A percentile compares a stretch with the other conserved stretches of the same genome.
Conservation (phyloP, 257 asterid genomes). For the Striga asiatica region DNA sequence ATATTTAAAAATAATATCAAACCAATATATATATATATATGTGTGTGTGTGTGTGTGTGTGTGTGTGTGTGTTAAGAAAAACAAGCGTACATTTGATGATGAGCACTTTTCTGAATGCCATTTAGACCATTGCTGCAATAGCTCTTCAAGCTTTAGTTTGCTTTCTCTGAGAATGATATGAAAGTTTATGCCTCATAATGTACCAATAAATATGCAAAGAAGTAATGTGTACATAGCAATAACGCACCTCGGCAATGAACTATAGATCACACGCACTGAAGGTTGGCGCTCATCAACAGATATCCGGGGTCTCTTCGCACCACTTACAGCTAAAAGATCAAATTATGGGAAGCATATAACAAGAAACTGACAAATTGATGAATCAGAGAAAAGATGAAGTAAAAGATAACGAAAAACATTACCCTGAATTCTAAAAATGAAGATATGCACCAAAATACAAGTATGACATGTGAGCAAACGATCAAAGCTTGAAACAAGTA, state of each 20-base stretch:
- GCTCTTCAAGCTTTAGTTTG: constrained; percentile 74
- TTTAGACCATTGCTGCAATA: constrained; percentile 78
- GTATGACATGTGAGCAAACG: constrained; percentile 7
- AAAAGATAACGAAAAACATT: background rate
- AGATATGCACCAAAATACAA: background rate
- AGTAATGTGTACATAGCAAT: constrained; percentile 6
- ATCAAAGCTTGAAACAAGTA: constrained; percentile 13
- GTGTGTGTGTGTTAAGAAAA: no score
- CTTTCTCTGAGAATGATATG: constrained; percentile 61
- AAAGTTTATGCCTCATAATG: constrained; percentile 13
- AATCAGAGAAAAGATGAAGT: constrained; percentile 2
- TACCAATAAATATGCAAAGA: background rate
- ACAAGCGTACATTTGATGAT: constrained; percentile 43
- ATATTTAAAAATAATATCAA: background rate
- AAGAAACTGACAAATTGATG: constrained; percentile 5
- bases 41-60: no score
- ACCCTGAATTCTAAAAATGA: background rate
- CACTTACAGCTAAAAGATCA: constrained; percentile 45
- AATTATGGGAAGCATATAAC: constrained; percentile 31
- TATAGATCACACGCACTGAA: constrained; percentile 64
- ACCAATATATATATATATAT: background rate
- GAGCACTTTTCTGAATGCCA: constrained; percentile 73
- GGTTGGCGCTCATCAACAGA: constrained; percentile 57
- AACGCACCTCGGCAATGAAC: constrained; percentile 64
- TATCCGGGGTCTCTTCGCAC: constrained; percentile 72